Base-by-base conservation (phyloP, 208 protist species). In the Wallacemonas sp. region DNA sequence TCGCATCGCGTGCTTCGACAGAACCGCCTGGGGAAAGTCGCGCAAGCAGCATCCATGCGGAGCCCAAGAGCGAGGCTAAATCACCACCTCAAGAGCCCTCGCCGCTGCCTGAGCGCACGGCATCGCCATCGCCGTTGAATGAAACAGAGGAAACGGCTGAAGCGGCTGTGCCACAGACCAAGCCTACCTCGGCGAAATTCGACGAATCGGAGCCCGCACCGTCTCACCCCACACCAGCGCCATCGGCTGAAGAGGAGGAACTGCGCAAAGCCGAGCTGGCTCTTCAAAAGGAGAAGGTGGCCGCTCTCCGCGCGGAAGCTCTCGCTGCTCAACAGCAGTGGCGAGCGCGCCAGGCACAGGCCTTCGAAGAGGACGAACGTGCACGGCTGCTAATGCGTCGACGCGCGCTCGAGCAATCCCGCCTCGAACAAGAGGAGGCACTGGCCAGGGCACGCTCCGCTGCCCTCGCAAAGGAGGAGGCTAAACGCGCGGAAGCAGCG, bases 291-390 rank as follows among this genome's bases (percentile, higher is more conserved):
- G 56, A 45, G 36, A 33, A 19, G 17, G 36, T 62, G 8, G 33
- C 56, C 6, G 56, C 56, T 31, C 30, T 58, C 12, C 51, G 51
- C 9, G 51, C 51, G 14, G 51, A 58, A 31, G 51, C 51, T n/a
- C 31, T 58, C 8, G 51, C 51, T 0, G 51, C 51, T 12, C 51
- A 58, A n/a, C 51, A 24, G 51, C 51, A 28, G 55, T 44, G 39
- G 55, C 38, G 38, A 19, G 55, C 55, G 17, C 55, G 36, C 2
- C 55, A 62, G 51, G 51, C 31, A n/a, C 51, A 58, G 31, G 59
- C 51, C 28, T 12, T 42, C 31, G 51, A 58, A 31, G 82, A 78
- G 22, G 79, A 75, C 14, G 77, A 83, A 39, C 72, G 77, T 3
- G 60, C 53, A n/a, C 58, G 72, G 2, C 46, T 86, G 22, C 62